Evolutionary conservation across 257 asterid genomes (phyloP).

Genomic region (Solanum verrucosum): DNA sequence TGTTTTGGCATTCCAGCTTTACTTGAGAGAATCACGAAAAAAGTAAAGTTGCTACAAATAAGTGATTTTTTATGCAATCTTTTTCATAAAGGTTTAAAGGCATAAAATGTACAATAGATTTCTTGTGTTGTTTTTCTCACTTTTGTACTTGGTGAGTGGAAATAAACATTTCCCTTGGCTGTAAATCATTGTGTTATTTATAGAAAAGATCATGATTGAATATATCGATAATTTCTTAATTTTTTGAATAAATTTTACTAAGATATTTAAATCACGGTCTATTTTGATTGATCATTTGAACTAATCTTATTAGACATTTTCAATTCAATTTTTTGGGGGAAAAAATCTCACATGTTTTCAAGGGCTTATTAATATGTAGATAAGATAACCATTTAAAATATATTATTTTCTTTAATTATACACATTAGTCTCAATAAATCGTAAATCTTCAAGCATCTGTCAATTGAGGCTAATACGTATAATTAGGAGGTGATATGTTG

Average conservation of each 20-base stretch:
- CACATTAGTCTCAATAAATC: background rate
- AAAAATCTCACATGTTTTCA: background rate
- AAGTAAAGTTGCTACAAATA: background rate
- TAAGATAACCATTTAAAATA: background rate
- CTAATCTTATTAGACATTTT: background rate
- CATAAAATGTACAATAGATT: background rate
- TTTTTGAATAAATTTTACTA: background rate
- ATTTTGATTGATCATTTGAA: background rate
- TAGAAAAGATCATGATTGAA: background rate
- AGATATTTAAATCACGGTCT: background rate
- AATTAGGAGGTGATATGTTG: background rate
- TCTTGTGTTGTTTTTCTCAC: background rate
- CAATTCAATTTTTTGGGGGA: background rate
- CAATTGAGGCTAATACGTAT: background rate
- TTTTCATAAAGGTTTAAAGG: background rate
- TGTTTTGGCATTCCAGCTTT: background rate
- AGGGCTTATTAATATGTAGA: background rate
- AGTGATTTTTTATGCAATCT: background rate
- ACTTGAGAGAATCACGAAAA: background rate
- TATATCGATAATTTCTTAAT: background rate
- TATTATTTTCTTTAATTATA: background rate
- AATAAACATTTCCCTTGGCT: background rate
- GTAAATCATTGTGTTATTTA: background rate
- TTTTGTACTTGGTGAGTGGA: background rate
- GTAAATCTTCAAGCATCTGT: background rate